Base-by-base conservation (phyloP, 192 early-diverging fungal genomes). In the Podochytrium sp. region DNA sequence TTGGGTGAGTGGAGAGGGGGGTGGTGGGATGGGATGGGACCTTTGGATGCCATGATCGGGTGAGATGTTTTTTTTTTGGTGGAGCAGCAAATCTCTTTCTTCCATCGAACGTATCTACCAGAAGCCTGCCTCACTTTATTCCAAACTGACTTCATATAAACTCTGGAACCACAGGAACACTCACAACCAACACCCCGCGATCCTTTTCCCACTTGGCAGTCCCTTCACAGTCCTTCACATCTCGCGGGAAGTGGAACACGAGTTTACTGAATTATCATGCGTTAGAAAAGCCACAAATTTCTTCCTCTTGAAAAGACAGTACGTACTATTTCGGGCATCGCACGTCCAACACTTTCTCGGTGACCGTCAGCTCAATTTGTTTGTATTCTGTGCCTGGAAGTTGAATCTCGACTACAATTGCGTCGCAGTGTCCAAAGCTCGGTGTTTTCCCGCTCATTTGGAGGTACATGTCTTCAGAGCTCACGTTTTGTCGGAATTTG, bases 391-490 rank as follows among this genome's bases (percentile, higher is more conserved):
- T 30, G 4, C 65, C 65, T 20, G 74, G 74, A 18, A 76, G 68
- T 7, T 74, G 35, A 1, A 76, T 37, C 16, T 47, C 59, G 4
- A 76, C 56, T 12, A 76, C 50, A 1, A 76, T 12, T 3, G 73
- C 68, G 60, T 71, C 74, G 27, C 68, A 55, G 34, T 70, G 34
- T 20, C 29, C 32, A 34, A 70, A 25, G 5, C 56, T 35, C 18
- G 65, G 65, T 16, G 56, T 71, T 51, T 76, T 76, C 5, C 65
- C 74, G 20, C 40, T 23, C 74, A 76, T 76, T 43, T 51, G 39
- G 4, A 76, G 35, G 35, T 61, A 76, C 52, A 76, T 76, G 47
- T 76, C 74, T 43, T 76, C 74, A 30, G 34, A 41, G 10, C 68
- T 35, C 18, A 76, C 74, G 33, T 68, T 76, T 43, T 76, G 74